phyloP scores from a whole-genome alignment of 495 filamentous ascomycete genomes.

The Astrocystis sublimbata region DNA sequence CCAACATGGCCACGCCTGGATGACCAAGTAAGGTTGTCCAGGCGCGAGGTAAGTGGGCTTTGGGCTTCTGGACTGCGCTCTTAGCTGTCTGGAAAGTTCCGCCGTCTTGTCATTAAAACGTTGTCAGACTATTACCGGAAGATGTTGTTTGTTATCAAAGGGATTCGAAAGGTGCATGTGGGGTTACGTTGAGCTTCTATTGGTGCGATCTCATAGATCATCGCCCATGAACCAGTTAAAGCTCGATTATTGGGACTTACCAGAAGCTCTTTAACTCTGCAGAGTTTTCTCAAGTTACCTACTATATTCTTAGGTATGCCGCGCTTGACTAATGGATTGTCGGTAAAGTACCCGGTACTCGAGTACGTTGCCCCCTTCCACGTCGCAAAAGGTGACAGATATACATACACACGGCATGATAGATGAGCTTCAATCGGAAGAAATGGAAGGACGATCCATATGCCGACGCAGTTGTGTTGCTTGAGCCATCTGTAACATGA shows the following conservation, averaged over 20 bases:
- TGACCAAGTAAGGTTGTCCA: neutral
- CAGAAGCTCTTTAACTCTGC: constrained; percentile 9
- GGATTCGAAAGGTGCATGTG: constrained; percentile 8
- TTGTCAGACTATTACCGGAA: constrained; percentile 22
- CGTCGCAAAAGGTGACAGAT: neutral
- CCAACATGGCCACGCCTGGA: neutral
- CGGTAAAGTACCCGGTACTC: neutral
- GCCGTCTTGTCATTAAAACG: constrained; percentile 8
- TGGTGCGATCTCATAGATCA: constrained; percentile 14
- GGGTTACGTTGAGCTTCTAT: constrained; percentile 31
- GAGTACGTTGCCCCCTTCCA: too few species aligned
- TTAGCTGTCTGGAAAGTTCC: neutral
- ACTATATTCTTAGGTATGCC: constrained; percentile 1
- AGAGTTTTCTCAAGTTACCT: constrained; percentile 1
- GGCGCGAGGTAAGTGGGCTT: neutral
- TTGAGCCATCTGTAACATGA: neutral
- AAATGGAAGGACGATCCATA: neutral
- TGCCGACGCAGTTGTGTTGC: neutral
- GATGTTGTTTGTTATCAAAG: constrained; percentile 8
- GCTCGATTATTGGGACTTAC: neutral
- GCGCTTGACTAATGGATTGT: neutral
- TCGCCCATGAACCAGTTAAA: constrained; percentile 12
- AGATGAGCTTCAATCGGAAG: too few species aligned
- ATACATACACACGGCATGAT: neutral
- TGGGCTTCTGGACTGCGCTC: neutral